Evolutionary conservation across 306 rosid species (phyloP).

Genomic region (Glycine soja): DNA sequence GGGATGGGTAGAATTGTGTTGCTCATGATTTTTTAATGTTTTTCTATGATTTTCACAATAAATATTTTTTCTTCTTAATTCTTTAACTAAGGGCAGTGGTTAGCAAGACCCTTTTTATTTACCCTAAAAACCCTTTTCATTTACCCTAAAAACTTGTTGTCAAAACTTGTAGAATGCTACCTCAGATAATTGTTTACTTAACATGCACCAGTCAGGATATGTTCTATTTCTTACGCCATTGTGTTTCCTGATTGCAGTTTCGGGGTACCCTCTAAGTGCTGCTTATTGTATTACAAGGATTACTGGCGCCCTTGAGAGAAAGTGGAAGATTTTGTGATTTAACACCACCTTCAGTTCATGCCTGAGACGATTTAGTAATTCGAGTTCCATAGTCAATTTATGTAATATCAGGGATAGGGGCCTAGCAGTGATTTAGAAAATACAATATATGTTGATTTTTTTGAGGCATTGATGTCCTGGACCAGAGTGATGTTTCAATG

Average conservation of each 20-base stretch:
- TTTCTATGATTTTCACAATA: too few relatives aligned
- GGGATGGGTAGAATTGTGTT: too few relatives aligned
- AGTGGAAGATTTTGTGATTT: conserved; percentile 70
- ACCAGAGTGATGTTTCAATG: neutral
- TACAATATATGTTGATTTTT: conserved; percentile 54
- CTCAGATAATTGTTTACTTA: neutral
- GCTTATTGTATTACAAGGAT: conserved; percentile 73
- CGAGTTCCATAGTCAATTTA: neutral
- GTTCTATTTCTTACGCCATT: conserved; percentile 34
- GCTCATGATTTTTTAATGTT: neutral
- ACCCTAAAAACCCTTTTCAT: neutral
- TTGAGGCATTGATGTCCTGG: neutral
- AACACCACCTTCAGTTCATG: conserved; percentile 19
- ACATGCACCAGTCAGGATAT: conserved; percentile 1
- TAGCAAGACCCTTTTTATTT: neutral
- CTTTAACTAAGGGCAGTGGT: too few relatives aligned
- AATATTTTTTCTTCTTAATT: too few relatives aligned
- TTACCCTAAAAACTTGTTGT: neutral
- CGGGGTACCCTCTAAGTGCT: conserved; percentile 75
- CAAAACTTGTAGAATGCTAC: neutral
- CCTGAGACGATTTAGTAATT: conserved; percentile 22
- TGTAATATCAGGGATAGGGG: conserved; percentile 39
- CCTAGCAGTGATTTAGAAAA: conserved; percentile 29
- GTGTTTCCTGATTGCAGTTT: conserved; percentile 61
- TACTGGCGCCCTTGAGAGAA: conserved; percentile 57